Evolutionary conservation across 2,329 filamentous ascomycete genomes (phyloP).

Genomic region (Colletotrichum sansevieriae): DNA sequence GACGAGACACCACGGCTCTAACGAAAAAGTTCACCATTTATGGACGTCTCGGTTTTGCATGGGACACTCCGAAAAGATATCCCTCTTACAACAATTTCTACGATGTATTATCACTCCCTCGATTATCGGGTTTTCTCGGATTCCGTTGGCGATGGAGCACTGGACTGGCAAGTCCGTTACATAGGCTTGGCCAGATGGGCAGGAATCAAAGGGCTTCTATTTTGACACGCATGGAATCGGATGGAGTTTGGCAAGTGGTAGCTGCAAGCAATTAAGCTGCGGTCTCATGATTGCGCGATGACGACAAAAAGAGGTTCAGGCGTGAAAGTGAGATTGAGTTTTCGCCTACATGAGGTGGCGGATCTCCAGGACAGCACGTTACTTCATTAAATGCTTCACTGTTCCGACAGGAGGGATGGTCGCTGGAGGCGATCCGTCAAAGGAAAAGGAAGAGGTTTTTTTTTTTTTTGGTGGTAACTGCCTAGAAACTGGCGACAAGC

Average conservation of each 20-base stretch:
- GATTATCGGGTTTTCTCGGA: constrained; percentile 37
- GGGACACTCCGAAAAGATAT: constrained; percentile 15
- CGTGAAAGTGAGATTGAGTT: constrained; percentile 37
- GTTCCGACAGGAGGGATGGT: constrained; percentile 8
- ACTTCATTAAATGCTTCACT: not conserved
- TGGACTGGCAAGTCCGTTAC: constrained; percentile 32
- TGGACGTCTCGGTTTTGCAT: constrained; percentile 23
- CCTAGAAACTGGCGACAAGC: constrained; percentile 10
- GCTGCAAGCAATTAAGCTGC: constrained; percentile 30
- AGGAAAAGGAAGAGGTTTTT: not conserved
- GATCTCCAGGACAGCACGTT: constrained; percentile 5
- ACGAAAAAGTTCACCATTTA: constrained; percentile 15
- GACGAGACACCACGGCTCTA: not conserved
- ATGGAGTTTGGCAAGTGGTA: constrained; percentile 41
- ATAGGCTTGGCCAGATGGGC: constrained; percentile 33
- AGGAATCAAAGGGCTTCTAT: constrained; percentile 40
- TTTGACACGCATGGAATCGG: constrained; percentile 41
- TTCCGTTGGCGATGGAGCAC: constrained; percentile 36
- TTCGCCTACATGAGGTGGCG: constrained; percentile 13
- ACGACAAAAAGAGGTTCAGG: constrained; percentile 31
- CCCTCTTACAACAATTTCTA: constrained; percentile 30
- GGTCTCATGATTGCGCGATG: constrained; percentile 37
- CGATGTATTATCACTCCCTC: constrained; percentile 40
- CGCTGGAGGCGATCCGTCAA: not conserved
- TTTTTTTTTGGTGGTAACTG: constrained; percentile 14